Base-by-base conservation (phyloP, 768 basidiomycete species). In the Tubosaeta sp. region DNA sequence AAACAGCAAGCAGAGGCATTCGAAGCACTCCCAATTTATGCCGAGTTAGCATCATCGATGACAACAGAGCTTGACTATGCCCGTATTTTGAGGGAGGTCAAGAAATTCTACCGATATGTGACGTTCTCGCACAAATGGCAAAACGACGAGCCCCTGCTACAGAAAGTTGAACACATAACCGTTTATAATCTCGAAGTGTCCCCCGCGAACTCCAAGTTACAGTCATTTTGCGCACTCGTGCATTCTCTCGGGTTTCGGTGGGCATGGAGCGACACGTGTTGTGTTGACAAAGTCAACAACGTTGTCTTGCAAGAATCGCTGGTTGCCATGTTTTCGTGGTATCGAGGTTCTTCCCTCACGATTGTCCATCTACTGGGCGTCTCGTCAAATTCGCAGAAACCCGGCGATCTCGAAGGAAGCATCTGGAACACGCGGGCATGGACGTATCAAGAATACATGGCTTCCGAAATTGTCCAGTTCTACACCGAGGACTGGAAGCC, bases 251-350 rank as follows among this genome's bases (percentile, higher is more conserved):
- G 14, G 0, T 54, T 55, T 12, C 32, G 32, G 10, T 33, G 32
- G 32, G 32, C 32, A 33, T 33, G 32, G 32, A 33, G 32, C 32
- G 56, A 56, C 13, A 57, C 56, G 1, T 56, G 56, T 14, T 58
- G 57, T 7, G 17, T 58, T 0, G 38, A 57, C 2, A 27, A 43
- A 26, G 2, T 10, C 1, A 43, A 41, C 9, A 42, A 27, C 2
- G 43, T n/a, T 3, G 43, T 46, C 0, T 34, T 29, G 4, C 43
- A 57, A 27, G 56, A 58, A 7, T 48, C 56, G 0, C 3, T 57
- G 17, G 43, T 57, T 5, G 50, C 57, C 22, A 58, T 58, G 57
- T 58, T 58, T 26, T 48, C 1, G 5, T 58, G 57, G 57, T 58
- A 58, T 29, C 43, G 33, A 2, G 34, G 50, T 4, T 44, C 54